Evolutionary conservation across 2,329 filamentous ascomycete genomes (phyloP), one percentile per base, ranked within the genome.

Genomic region (Paramyrothecium roridum): DNA sequence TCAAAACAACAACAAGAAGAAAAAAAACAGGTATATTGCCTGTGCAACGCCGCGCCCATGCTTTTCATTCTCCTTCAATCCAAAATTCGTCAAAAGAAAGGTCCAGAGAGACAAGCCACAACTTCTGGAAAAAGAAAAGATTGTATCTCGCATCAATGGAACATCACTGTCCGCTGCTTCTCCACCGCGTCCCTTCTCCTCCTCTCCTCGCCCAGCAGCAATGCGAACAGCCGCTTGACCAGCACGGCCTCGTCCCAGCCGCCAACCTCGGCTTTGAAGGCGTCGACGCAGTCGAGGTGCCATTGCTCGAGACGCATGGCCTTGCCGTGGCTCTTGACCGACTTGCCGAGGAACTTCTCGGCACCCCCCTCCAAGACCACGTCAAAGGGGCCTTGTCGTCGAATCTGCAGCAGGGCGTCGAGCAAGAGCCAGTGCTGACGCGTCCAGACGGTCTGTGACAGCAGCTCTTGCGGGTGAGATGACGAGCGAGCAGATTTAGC

Each of bases 241-340:
- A 86, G 66, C 12, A 67, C 68, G 8, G 61, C 69, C 60, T 79
- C 81, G 21, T 78, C 75, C 81, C 81, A 85, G 11, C 70, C 74
- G 19, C 76, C 76, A 3, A 82, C 73, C 56, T 78, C 72, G 13
- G 64, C 63, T 55, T 68, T 70, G 61, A 85, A 85, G 3, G 77
- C 81, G 56, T 83, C 78, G 22, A 85, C 75, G 53, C 84, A 75
- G 56, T 85, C 82, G 19, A 85, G 67, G 56, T 86, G 83, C 82
- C 82, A 85, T 55, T 72, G 65, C 66, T 83, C 76, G 19, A 86
- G 70, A 21, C 70, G 58, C 70, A 85, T 71, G 4, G 68, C 66
- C 64, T 76, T 71, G 48, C 75, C 78, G 37, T 78, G 75, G 26
- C 77, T 75, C 22, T 67, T 65, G 54, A 84, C 76, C 23, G 71